These are phyloP conservation scores for Fomitopsis palustris DNA, from an alignment of 1,284 basidiomycete genomes.

Conservation along the genomic window DNA sequence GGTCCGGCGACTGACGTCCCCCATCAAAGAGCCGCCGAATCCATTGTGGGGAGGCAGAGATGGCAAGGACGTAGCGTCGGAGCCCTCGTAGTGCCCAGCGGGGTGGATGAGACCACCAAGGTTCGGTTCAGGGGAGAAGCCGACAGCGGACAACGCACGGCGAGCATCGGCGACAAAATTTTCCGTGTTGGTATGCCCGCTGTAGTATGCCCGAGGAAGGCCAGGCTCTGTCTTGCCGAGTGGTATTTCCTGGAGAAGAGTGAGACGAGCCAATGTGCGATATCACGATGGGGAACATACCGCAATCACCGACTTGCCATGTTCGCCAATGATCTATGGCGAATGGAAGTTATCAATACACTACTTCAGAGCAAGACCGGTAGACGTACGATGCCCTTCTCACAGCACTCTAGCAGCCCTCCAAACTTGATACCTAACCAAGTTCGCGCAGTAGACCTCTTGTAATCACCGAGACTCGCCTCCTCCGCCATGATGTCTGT, in stretches of 20 bases:
- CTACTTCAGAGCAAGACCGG: slow-evolving; percentile 7
- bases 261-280: slow-evolving; percentile 5
- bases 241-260: slow-evolving; percentile 65
- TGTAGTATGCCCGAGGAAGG: slow-evolving; percentile 71
- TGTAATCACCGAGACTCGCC: slow-evolving; percentile 81
- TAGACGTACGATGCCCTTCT: slow-evolving; percentile 68
- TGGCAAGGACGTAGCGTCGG: slow-evolving; percentile 10
- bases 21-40: neutral
- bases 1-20: slow-evolving; percentile 5
- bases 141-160: slow-evolving; percentile 53
- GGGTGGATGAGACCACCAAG: slow-evolving; percentile 9
- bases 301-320: slow-evolving; percentile 75
- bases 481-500: slow-evolving; percentile 85
- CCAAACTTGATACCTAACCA: slow-evolving; percentile 89
- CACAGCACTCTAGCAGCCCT: slow-evolving; percentile 80
- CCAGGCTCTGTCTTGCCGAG: slow-evolving; percentile 81
- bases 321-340: slow-evolving; percentile 74
- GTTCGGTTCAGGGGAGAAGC: slow-evolving; percentile 41
- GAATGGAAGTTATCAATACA: neutral
- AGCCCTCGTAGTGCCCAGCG: neutral
- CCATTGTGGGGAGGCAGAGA: slow-evolving; percentile 7
- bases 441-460: slow-evolving; percentile 64
- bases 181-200: slow-evolving; percentile 59
- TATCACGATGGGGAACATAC: slow-evolving; percentile 33
- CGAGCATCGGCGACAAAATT: slow-evolving; percentile 62